Conservation (phyloP, 495 filamentous ascomycete species). For the Neurospora intermedia region DNA sequence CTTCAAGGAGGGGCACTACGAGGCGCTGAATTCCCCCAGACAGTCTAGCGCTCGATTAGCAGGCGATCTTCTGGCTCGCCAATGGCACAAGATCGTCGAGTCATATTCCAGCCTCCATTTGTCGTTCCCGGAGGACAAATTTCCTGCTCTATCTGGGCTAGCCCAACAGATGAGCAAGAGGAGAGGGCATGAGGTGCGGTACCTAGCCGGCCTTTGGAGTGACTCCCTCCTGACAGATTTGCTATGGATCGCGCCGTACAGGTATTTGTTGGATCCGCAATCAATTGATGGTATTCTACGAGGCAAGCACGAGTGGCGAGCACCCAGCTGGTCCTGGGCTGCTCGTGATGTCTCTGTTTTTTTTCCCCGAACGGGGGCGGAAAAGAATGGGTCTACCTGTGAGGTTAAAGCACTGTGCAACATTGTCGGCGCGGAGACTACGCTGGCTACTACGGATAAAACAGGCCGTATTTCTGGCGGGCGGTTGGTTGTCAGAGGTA, state of each 20-base stretch:
- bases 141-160: constrained; percentile 8
- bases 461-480: background rate
- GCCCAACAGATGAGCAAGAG: background rate
- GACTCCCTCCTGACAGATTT: constrained; percentile 2
- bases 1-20: background rate
- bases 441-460: background rate
- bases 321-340: constrained; percentile 13
- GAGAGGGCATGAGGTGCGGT: background rate
- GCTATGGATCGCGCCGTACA: constrained; percentile 2
- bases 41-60: background rate
- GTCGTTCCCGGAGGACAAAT: constrained; percentile 2
- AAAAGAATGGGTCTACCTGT: background rate
- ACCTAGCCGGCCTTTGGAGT: constrained; percentile 7
- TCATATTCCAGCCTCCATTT: constrained; percentile 6
- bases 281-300: background rate
- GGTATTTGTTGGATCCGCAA: background rate
- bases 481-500: background rate
- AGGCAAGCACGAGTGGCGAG: background rate
- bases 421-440: background rate
- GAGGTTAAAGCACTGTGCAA: background rate
- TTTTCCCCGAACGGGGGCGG: background rate
- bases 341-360: background rate
- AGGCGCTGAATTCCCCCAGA: background rate
- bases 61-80: background rate
- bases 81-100: constrained; percentile 9